phyloP scores from a whole-genome alignment of 2,329 filamentous ascomycete genomes.

The Corniculantispora saksenae region DNA sequence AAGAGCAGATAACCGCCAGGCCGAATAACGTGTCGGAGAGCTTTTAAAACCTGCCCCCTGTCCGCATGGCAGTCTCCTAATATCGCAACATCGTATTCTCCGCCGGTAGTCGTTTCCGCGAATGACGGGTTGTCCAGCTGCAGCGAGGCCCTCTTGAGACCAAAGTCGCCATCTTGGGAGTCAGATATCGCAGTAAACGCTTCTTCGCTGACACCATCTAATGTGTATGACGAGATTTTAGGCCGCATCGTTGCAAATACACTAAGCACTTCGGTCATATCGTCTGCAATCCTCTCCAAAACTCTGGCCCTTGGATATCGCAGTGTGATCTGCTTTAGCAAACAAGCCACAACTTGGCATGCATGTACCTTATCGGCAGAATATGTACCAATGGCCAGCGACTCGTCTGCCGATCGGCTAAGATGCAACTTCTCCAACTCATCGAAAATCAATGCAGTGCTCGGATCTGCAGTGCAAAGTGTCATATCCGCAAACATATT shows the following conservation, averaged over 20 bases:
- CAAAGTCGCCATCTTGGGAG: background rate
- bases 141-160: background rate
- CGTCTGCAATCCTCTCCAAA: background rate
- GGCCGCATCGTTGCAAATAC: background rate
- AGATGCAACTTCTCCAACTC: background rate
- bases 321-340: conserved; percentile 14
- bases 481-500: conserved; percentile 11
- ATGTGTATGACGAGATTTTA: background rate
- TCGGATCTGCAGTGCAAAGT: background rate
- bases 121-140: background rate
- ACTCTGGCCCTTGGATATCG: conserved; percentile 11
- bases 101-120: background rate
- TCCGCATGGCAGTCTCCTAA: background rate
- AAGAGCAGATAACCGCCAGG: conserved; percentile 1
- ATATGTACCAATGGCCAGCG: background rate
- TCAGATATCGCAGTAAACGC: background rate
- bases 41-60: background rate
- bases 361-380: background rate
- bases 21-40: background rate
- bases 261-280: background rate
- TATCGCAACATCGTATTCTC: background rate
- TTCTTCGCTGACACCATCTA: background rate
- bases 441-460: background rate
- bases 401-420: background rate
- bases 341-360: background rate